phyloP scores from a whole-genome alignment of 805 yeast genomes.

The Candida vaughaniae region DNA sequence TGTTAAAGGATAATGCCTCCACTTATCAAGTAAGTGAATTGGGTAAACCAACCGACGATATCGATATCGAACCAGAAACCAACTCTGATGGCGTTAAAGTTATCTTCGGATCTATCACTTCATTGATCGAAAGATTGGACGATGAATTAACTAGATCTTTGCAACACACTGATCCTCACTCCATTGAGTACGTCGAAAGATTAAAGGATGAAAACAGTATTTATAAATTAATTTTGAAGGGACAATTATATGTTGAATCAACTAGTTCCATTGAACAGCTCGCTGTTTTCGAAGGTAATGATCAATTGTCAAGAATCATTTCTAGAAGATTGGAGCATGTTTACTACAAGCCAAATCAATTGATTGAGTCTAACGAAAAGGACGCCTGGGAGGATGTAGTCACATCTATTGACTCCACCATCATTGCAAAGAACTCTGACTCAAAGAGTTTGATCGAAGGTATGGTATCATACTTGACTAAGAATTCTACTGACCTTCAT shows the following conservation, averaged over 20 bases:
- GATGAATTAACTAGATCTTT: constrained; percentile 90
- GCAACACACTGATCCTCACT: constrained; percentile 89
- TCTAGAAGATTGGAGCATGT: constrained; percentile 87
- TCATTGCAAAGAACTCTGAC: constrained; percentile 33
- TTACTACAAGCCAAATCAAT: constrained; percentile 83
- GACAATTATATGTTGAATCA: constrained; percentile 81
- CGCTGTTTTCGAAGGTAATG: constrained; percentile 37
- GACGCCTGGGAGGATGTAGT: constrained; percentile 66
- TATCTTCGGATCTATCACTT: constrained; percentile 79
- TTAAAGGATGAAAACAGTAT: constrained; percentile 81
- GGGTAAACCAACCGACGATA: constrained; percentile 68
- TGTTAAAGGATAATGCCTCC: constrained; percentile 61
- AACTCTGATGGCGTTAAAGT: constrained; percentile 62
- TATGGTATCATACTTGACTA: constrained; percentile 57
- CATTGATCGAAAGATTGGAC: constrained; percentile 89
- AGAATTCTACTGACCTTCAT: constrained; percentile 65
- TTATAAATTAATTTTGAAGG: constrained; percentile 74
- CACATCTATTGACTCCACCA: constrained; percentile 24
- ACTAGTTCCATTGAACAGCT: constrained; percentile 42
- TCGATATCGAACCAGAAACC: constrained; percentile 65
- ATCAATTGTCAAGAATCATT: constrained; percentile 69
- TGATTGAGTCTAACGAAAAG: constrained; percentile 67
- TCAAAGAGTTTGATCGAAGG: constrained; percentile 56
- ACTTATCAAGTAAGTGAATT: constrained; percentile 71
- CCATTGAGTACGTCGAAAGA: constrained; percentile 88